Conservation (phyloP, 768 basidiomycete species). For the Termitomyces sp. region DNA sequence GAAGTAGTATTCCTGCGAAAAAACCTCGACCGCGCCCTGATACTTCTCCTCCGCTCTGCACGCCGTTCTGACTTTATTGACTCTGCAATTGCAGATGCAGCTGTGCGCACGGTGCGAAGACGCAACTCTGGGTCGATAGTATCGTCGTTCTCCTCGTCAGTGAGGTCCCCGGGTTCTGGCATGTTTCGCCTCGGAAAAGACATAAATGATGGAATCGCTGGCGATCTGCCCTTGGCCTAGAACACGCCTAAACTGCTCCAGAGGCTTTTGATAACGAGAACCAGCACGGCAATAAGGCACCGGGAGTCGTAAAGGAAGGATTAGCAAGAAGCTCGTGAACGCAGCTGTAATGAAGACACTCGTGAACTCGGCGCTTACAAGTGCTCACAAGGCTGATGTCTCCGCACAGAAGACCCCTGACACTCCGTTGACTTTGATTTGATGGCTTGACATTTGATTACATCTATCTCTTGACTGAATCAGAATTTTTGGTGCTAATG, state of each 20-base stretch:
- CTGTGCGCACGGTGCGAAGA: constrained; percentile 88
- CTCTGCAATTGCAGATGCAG: constrained; percentile 85
- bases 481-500: neutral
- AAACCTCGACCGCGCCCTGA: constrained; percentile 50
- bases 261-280: constrained; percentile 15
- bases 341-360: neutral
- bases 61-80: constrained; percentile 75
- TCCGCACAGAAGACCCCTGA: neutral
- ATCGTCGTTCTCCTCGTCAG: constrained; percentile 60
- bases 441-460: neutral
- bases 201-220: constrained; percentile 13
- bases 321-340: neutral
- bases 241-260: constrained; percentile 5
- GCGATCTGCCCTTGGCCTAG: constrained; percentile 9
- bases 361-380: neutral
- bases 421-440: neutral
- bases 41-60: constrained; percentile 50
- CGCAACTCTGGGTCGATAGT: constrained; percentile 81
- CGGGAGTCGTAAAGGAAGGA: constrained; percentile 10
- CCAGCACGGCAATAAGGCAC: constrained; percentile 17
- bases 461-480: neutral
- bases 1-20: constrained; percentile 41
- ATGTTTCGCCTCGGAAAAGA: constrained; percentile 39
- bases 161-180: constrained; percentile 30
- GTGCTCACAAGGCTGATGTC: neutral